Conservation (phyloP, 352 stramenopile species). For the Paralagenidium karlingii region DNA sequence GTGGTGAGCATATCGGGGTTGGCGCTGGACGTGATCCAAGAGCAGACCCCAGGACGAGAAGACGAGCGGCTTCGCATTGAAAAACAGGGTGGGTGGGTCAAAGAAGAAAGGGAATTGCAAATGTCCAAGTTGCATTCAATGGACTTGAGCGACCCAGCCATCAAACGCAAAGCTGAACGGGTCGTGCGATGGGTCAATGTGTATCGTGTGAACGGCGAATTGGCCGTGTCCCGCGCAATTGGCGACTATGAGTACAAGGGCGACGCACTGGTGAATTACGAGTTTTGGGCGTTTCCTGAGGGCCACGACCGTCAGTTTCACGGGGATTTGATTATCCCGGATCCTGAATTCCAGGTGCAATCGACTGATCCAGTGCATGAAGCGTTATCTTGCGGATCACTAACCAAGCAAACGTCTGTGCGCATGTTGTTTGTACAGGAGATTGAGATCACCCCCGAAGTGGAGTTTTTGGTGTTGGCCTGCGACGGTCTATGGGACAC, state of each 20-base stretch:
- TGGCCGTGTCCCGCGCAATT: constrained; percentile 87
- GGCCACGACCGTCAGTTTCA: constrained; percentile 68
- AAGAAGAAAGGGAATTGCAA: constrained; percentile 76
- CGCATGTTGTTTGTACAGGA: constrained; percentile 20
- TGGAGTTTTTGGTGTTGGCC: constrained; percentile 86
- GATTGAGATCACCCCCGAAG: constrained; percentile 80
- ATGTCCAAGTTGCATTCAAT: constrained; percentile 82
- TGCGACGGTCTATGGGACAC: constrained; percentile 90
- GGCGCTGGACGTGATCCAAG: constrained; percentile 78
- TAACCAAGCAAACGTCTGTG: no score
- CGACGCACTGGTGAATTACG: constrained; percentile 49
- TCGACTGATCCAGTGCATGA: constrained; percentile 4
- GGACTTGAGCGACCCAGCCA: constrained; percentile 78
- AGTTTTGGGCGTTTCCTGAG: constrained; percentile 75
- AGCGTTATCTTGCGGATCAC: no score
- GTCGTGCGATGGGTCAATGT: constrained; percentile 81
- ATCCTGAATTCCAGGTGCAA: constrained; percentile 65
- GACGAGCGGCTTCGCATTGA: constrained; percentile 72
- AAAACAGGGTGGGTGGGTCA: constrained; percentile 55
- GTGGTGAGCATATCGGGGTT: constrained; percentile 71
- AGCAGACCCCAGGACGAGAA: constrained; percentile 64
- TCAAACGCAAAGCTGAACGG: constrained; percentile 64
- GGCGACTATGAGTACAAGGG: constrained; percentile 89
- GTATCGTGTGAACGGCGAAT: constrained; percentile 83
- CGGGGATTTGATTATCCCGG: constrained; percentile 76